Evolutionary conservation across 2,329 filamentous ascomycete genomes (phyloP).

Genomic region (Zasmidium angulare): DNA sequence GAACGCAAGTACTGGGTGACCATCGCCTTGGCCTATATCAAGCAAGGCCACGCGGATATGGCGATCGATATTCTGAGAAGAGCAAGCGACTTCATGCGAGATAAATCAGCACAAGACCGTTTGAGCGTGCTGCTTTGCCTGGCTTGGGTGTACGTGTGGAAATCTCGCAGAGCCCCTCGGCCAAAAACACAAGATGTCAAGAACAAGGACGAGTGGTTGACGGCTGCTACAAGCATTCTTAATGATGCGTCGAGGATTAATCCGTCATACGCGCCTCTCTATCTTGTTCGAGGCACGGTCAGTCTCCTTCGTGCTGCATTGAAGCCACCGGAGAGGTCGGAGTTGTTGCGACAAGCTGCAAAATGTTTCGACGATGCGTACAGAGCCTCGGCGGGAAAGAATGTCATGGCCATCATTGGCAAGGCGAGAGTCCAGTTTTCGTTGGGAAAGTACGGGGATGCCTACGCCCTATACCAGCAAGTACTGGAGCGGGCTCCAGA

Average conservation of each 20-base stretch:
- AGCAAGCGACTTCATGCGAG: slow-evolving; percentile 68
- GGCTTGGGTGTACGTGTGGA: slow-evolving; percentile 89
- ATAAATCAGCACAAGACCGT: slow-evolving; percentile 71
- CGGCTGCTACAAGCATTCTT: slow-evolving; percentile 82
- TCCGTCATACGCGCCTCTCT: slow-evolving; percentile 86
- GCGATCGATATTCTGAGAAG: slow-evolving; percentile 70
- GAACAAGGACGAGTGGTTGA: slow-evolving; percentile 91
- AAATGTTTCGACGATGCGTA: slow-evolving; percentile 96
- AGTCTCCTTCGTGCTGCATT: slow-evolving; percentile 84
- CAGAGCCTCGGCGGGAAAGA: slow-evolving; percentile 77
- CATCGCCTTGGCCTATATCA: slow-evolving; percentile 94
- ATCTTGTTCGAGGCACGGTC: slow-evolving; percentile 85
- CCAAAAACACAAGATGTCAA: slow-evolving; percentile 69
- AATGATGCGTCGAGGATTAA: slow-evolving; percentile 96
- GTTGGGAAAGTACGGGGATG: slow-evolving; percentile 79
- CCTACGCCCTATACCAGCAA: slow-evolving; percentile 81
- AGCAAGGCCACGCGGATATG: slow-evolving; percentile 89
- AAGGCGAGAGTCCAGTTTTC: slow-evolving; percentile 85
- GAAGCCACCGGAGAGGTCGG: slow-evolving; percentile 72
- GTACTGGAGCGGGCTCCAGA: slow-evolving; percentile 82
- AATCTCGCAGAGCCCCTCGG: slow-evolving; percentile 77
- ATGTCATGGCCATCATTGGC: slow-evolving; percentile 89
- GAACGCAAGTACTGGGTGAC: slow-evolving; percentile 96
- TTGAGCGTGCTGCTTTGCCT: slow-evolving; percentile 80
- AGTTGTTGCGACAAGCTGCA: slow-evolving; percentile 78